Evolutionary conservation across 495 filamentous ascomycete species (phyloP).

Genomic region (Penicillium antarcticum): DNA sequence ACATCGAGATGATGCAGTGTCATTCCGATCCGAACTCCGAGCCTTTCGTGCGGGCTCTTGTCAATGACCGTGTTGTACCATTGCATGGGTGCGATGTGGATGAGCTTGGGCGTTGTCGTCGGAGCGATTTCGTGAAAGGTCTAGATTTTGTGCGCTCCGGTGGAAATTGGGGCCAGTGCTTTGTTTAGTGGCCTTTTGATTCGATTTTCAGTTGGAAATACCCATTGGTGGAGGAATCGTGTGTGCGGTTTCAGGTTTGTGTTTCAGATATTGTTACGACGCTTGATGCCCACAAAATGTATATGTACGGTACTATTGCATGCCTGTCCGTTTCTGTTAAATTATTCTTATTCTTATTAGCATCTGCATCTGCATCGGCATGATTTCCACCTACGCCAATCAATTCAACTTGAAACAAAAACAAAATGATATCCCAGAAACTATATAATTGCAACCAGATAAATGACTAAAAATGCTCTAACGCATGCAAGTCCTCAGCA

Average conservation of each 20-base stretch:
- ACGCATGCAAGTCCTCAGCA: neutral
- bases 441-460: neutral
- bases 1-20: conserved; percentile 83
- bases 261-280: neutral
- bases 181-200: conserved; percentile 21
- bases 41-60: conserved; percentile 69
- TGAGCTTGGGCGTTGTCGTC: conserved; percentile 60
- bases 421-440: neutral
- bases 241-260: neutral
- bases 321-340: too few species aligned
- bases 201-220: neutral
- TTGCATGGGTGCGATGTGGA: conserved; percentile 67
- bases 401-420: neutral
- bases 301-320: neutral
- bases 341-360: neutral
- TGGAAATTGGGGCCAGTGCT: conserved; percentile 72
- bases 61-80: conserved; percentile 78
- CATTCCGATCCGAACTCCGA: conserved; percentile 21
- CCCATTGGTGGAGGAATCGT: neutral
- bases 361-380: too few species aligned
- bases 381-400: too few species aligned
- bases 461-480: neutral
- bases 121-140: conserved; percentile 64
- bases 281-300: neutral
- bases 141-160: conserved; percentile 66